Conservation (phyloP, 345 rosid genomes). For the Trapa incisa region DNA sequence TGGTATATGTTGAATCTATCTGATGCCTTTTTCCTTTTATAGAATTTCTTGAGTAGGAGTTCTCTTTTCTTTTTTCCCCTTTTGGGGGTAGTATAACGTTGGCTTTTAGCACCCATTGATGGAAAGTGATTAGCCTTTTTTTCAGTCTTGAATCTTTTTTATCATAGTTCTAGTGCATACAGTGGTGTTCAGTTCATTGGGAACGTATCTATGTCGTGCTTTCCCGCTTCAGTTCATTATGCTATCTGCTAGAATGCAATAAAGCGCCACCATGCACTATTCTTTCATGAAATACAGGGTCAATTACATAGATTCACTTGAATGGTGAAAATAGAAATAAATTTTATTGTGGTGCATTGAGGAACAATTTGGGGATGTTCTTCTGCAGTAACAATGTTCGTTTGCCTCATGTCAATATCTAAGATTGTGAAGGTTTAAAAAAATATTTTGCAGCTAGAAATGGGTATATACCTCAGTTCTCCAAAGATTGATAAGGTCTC, state of each 20-base stretch:
- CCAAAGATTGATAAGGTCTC: conserved; percentile 88
- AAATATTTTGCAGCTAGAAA: conserved; percentile 16
- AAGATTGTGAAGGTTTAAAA: not conserved
- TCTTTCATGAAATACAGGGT: too few species aligned
- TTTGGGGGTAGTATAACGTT: not conserved
- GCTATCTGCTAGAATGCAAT: too few species aligned
- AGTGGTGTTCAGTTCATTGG: too few species aligned
- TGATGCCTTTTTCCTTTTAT: not conserved
- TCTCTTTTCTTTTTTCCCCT: too few species aligned
- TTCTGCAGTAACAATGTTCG: not conserved
- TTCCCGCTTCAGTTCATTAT: too few species aligned
- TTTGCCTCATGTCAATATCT: not conserved
- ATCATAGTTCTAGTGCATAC: not conserved
- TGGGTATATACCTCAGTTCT: conserved; percentile 91
- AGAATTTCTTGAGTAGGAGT: not conserved
- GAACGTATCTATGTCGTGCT: not conserved
- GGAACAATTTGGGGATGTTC: not conserved
- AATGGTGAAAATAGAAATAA: too few species aligned
- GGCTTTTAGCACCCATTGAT: not conserved
- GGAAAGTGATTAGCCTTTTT: not conserved
- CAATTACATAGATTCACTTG: too few species aligned
- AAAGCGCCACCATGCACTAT: too few species aligned
- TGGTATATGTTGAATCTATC: too few species aligned
- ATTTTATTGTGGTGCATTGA: too few species aligned
- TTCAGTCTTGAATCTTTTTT: not conserved